A percentile compares a stretch with the other conserved stretches of the same genome.
phyloP scores from a whole-genome alignment of 495 filamentous ascomycete species.

The Eremomyces bilateralis region DNA sequence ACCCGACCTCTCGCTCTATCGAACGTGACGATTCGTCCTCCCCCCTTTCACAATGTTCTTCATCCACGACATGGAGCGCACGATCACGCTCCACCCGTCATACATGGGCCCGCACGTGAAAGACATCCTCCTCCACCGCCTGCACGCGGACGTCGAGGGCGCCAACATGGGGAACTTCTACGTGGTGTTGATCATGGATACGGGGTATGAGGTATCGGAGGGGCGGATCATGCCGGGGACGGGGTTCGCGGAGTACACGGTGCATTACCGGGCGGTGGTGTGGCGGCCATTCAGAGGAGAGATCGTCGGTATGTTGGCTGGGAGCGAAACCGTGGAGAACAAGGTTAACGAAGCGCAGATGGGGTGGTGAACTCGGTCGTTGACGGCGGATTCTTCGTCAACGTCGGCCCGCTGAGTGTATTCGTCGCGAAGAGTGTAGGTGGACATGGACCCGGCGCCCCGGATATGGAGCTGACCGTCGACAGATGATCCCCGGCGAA shows the following conservation, averaged over 20 bases:
- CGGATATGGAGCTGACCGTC: not conserved
- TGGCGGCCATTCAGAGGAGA: constrained; percentile 95
- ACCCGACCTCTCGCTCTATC: too few relatives aligned
- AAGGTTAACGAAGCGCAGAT: constrained; percentile 48
- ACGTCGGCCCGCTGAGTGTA: constrained; percentile 67
- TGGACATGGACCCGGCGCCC: constrained; percentile 1
- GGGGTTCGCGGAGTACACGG: constrained; percentile 80
- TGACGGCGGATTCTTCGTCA: constrained; percentile 75
- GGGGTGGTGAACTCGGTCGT: constrained; percentile 78
- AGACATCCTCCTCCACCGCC: constrained; percentile 62
- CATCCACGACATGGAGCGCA: constrained; percentile 81
- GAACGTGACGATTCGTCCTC: too few relatives aligned
- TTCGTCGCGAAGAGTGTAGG: constrained; percentile 78
- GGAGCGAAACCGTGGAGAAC: not conserved
- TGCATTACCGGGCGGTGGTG: constrained; percentile 85
- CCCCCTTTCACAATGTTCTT: constrained; percentile 95
- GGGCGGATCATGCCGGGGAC: constrained; percentile 77
- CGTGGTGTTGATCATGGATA: constrained; percentile 88
- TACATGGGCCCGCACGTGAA: constrained; percentile 86
- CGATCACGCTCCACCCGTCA: constrained; percentile 83
- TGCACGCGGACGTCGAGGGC: constrained; percentile 83
- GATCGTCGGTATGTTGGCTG: constrained; percentile 42
- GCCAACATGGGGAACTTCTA: constrained; percentile 72
- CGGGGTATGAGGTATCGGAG: constrained; percentile 69
- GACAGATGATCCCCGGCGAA: constrained; percentile 70